Evolutionary conservation across 2,329 filamentous ascomycete species (phyloP).

Genomic region (Fusarium longipes): DNA sequence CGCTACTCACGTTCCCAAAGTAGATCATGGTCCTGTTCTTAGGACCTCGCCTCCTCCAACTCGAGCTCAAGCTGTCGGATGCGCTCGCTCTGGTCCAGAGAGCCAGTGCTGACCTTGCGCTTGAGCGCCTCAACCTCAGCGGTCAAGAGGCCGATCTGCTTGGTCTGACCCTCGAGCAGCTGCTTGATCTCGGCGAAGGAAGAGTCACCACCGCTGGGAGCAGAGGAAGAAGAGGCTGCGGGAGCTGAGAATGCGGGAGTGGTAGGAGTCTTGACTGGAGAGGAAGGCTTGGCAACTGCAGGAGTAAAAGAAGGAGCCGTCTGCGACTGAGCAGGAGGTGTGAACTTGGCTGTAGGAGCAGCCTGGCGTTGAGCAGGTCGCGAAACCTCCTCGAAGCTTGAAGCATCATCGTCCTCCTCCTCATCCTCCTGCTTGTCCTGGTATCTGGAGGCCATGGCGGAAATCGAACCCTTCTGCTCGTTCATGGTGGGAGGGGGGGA

Average conservation of each 20-base stretch:
- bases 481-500: slow-evolving; percentile 75
- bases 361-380: slow-evolving; percentile 75
- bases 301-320: slow-evolving; percentile 39
- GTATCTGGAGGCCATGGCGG: slow-evolving; percentile 86
- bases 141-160: slow-evolving; percentile 77
- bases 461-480: slow-evolving; percentile 88
- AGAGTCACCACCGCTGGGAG: slow-evolving; percentile 63
- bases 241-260: slow-evolving; percentile 47
- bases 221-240: slow-evolving; percentile 45
- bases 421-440: slow-evolving; percentile 76
- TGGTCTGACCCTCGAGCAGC: slow-evolving; percentile 80
- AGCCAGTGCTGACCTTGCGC: slow-evolving; percentile 70
- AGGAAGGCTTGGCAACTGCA: slow-evolving; percentile 48
- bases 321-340: slow-evolving; percentile 50
- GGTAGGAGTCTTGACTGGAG: slow-evolving; percentile 49
- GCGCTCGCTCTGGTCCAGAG: slow-evolving; percentile 73
- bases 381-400: slow-evolving; percentile 87
- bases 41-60: slow-evolving; percentile 72
- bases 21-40: slow-evolving; percentile 25
- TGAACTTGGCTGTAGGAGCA: slow-evolving; percentile 56
- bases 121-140: slow-evolving; percentile 84
- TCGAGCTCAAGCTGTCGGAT: slow-evolving; percentile 76
- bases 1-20: slow-evolving; percentile 8
- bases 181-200: slow-evolving; percentile 81
- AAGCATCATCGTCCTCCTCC: slow-evolving; percentile 74